Evolutionary conservation across 352 stramenopile species (phyloP), one percentile per base, ranked within the genome.

Genomic region (Phytophthora cryptogea): DNA sequence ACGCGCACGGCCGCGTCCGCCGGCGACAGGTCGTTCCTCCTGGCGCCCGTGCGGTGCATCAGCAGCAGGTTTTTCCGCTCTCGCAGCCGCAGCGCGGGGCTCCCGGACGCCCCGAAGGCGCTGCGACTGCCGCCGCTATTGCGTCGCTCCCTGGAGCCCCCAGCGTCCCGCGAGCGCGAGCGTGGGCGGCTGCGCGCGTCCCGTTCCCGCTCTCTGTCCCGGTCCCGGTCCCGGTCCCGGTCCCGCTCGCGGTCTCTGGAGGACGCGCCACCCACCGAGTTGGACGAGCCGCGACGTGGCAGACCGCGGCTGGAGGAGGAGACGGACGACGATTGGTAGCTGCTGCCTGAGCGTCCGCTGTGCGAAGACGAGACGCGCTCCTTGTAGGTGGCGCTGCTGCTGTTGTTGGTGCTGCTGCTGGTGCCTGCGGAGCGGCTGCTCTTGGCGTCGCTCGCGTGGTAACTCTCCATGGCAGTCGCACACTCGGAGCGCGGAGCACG

Each of bases 61-160:
- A 78, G 60, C 33, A 94, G 61, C 37, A 94, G 72, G 50, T 91
- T 88, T 41, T 89, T 88, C 7, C 83, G 59, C 54, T 92, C 82
- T 4, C 81, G 80, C 8, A 91, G 67, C 1, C 84, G 67, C 17
- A 85, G 56, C 8, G 73, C 66, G 1, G 81, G 81, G 23, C 77
- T 89, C 1, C 79, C 77, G 1, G 73, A 76, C 8, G 61, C 62
- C 2, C 65, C 71, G 45, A 89, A 85, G 5, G 76, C 55, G 27
- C 68, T 79, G 14, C 79, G 76, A 43, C 31, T 69, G 17, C 59
- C 56, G n/a, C n/a, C n/a, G n/a, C n/a, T n/a, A n/a, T n/a, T n/a
- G n/a, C 58, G 57, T 42, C 62, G 40, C 42, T 74, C 66, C 23
- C 53, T 47, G 4, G 59, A 58, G 9, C 51, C 40, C 3, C 56